Base-by-base conservation (phyloP, 2,329 filamentous ascomycete genomes). In the Lecanicillium sp. region DNA sequence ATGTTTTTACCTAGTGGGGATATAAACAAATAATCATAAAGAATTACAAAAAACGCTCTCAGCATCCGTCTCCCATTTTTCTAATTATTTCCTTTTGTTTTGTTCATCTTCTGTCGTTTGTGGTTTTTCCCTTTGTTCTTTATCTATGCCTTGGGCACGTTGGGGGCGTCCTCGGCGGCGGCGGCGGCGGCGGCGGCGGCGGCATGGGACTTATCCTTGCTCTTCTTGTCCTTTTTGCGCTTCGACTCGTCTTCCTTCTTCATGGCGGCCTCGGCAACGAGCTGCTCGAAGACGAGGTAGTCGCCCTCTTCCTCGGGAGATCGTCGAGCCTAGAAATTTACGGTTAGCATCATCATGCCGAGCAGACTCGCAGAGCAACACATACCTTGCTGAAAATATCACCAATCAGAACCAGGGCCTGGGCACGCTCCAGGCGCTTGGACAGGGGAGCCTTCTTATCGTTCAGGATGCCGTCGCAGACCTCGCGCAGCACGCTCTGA, bases 201-300 rank as follows among this genome's bases (percentile, higher is more conserved):
- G 39, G 50, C 56, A 38, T 60, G 58, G 45, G 62, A 60, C 59
- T 68, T 71, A 33, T 65, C 59, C 56, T 72, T 62, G 15, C 30
- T 9, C 54, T 73, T 71, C 57, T 74, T 73, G 58, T 70, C 70
- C 53, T 79, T 73, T 71, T 82, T 77, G 57, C 70, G 70, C 66
- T 81, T 81, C 63, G 75, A 73, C 60, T 91, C 86, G 65, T 89
- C 83, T 61, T 93, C 89, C 70, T 96, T 95, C 78, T 97, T 97
- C 46, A 90, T 86, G 49, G 90, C 90, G 4, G 91, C 91, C 65
- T 98, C 93, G 43, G 93, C 90, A 67, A 98, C 95, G 48, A 98
- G 83, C 68, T 97, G 90, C 67, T 98, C 93, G 58, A 98, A 98
- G 14, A 91, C 90, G 81, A 98, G 94, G 69, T 95, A 97, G 61